phyloP scores from a whole-genome alignment of 208 protist genomes.

The Acanthamoeba castellanii region DNA sequence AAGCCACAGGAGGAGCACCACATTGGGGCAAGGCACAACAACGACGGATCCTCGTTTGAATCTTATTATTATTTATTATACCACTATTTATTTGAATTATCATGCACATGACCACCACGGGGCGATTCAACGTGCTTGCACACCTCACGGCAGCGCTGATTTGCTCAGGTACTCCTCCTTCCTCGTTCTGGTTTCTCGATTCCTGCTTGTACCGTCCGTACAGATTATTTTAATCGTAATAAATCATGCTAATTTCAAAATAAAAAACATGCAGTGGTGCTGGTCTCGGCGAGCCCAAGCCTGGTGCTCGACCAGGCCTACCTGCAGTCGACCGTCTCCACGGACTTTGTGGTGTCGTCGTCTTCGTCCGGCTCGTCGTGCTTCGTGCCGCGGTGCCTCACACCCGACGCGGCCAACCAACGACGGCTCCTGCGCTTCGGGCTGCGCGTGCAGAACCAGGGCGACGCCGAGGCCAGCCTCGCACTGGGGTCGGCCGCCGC shows the following conservation, averaged over 20 bases:
- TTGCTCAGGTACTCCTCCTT: neutral
- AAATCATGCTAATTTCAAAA: neutral
- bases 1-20: no score
- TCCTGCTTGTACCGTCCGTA: no score
- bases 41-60: no score
- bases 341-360: neutral
- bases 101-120: no score
- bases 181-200: no score
- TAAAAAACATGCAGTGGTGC: neutral
- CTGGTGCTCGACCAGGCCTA: constrained; percentile 23
- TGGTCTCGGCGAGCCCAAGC: neutral
- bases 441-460: constrained; percentile 41
- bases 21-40: no score
- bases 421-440: constrained; percentile 16
- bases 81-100: no score
- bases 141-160: neutral
- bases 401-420: neutral
- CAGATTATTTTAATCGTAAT: neutral
- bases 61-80: no score
- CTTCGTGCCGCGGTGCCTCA: constrained; percentile 34
- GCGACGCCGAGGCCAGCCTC: neutral
- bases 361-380: neutral
- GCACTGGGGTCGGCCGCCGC: neutral
- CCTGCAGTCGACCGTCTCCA: neutral
- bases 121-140: neutral